Conservation (phyloP, 2,329 filamentous ascomycete genomes). For the Neofusicoccum ribis region DNA sequence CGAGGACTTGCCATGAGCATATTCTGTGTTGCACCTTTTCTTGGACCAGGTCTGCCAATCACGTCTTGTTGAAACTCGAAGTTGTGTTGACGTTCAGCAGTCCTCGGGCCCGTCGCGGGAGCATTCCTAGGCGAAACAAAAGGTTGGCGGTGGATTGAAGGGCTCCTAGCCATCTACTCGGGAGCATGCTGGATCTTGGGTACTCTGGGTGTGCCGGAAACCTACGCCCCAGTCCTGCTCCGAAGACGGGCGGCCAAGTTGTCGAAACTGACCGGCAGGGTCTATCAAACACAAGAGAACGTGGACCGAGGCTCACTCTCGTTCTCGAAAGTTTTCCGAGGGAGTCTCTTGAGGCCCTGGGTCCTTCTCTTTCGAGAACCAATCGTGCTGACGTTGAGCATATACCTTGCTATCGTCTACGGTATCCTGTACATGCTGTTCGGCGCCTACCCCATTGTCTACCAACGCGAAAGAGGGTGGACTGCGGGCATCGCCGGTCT, state of each 20-base stretch:
- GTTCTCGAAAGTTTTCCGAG: too few relatives aligned
- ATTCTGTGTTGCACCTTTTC: slow-evolving; percentile 46
- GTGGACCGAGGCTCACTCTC: too few relatives aligned
- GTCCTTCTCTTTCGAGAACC: slow-evolving; percentile 69
- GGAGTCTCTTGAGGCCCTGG: background rate
- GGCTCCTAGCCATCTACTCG: slow-evolving; percentile 54
- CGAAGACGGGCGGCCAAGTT: slow-evolving; percentile 50
- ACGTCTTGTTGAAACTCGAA: background rate
- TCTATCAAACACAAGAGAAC: slow-evolving; percentile 39
- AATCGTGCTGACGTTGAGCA: slow-evolving; percentile 63
- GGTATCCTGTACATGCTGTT: slow-evolving; percentile 53
- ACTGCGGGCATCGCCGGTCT: slow-evolving; percentile 38
- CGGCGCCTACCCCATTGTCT: slow-evolving; percentile 59
- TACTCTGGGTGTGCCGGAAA: slow-evolving; percentile 45
- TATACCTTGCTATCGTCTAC: slow-evolving; percentile 65
- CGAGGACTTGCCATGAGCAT: slow-evolving; percentile 59
- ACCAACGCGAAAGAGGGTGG: slow-evolving; percentile 48
- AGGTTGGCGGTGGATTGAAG: slow-evolving; percentile 70
- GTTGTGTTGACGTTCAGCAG: slow-evolving; percentile 25
- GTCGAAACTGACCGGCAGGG: slow-evolving; percentile 51
- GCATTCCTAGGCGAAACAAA: slow-evolving; percentile 65
- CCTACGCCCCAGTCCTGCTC: slow-evolving; percentile 54
- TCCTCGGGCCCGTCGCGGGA: slow-evolving; percentile 64
- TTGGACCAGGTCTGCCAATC: slow-evolving; percentile 32
- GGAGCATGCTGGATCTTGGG: slow-evolving; percentile 46